A percentile compares a stretch with the other conserved stretches of the same genome.
phyloP scores from a whole-genome alignment of 805 yeast species.

The Komagataella phaffii region DNA sequence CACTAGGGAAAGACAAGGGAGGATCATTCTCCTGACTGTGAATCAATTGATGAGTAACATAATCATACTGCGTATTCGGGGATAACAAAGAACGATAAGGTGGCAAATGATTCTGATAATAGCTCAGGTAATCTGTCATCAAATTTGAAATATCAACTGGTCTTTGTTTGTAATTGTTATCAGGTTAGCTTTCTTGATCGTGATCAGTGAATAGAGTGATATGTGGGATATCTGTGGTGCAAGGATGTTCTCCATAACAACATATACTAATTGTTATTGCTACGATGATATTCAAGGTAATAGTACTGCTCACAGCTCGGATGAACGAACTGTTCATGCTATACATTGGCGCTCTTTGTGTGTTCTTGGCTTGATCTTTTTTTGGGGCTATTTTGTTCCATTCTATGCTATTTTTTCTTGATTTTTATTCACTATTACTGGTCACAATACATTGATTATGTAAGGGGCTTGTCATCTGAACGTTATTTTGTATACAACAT shows the following conservation, averaged over 20 bases:
- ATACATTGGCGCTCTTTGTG: too few species aligned
- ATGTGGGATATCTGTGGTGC: background rate
- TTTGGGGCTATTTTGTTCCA: background rate
- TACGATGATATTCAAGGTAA: too few species aligned
- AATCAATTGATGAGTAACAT: slow-evolving; percentile 27
- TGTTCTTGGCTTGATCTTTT: too few species aligned
- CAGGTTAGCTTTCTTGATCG: background rate
- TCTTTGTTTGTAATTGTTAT: background rate
- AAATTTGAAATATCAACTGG: background rate
- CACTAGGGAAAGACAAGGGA: slow-evolving; percentile 15
- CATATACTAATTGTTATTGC: too few species aligned
- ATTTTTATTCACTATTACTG: too few species aligned
- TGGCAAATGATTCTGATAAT: slow-evolving; percentile 21
- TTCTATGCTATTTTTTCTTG: background rate
- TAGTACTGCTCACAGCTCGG: too few species aligned
- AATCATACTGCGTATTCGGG: slow-evolving; percentile 37
- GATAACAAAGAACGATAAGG: slow-evolving; percentile 39
- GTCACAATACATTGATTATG: background rate
- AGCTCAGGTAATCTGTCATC: background rate
- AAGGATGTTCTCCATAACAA: background rate
- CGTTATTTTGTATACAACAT: background rate
- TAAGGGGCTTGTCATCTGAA: background rate
- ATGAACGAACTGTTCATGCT: too few species aligned
- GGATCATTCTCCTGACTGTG: slow-evolving; percentile 9
- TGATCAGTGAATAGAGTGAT: background rate